Evolutionary conservation across 441 rosid species (phyloP).

Genomic region (Viola pubescens): DNA sequence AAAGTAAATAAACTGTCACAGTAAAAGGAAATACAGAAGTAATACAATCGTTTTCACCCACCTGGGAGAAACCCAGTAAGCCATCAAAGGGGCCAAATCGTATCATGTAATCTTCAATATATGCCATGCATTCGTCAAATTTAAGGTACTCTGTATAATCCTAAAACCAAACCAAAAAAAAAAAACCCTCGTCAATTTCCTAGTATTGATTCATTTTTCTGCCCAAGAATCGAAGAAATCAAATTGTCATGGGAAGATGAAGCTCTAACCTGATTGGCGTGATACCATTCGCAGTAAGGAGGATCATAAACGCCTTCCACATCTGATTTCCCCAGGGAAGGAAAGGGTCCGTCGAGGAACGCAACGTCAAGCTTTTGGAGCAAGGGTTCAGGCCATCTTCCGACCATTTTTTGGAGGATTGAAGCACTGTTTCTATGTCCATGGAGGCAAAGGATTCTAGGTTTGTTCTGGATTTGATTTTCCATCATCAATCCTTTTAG

Average conservation of each 20-base stretch:
- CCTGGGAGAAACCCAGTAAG: slow-evolving; percentile 74
- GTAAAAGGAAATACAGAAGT: neutral
- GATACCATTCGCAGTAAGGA: slow-evolving; percentile 24
- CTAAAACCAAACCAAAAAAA: slow-evolving; percentile 18
- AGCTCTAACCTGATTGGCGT: slow-evolving; percentile 7
- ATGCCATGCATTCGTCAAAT: slow-evolving; percentile 49
- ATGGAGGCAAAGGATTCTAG: slow-evolving; percentile 48
- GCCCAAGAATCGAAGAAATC: neutral
- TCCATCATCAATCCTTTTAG: slow-evolving; percentile 6
- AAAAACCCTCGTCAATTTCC: too few relatives aligned
- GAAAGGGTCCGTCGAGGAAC: slow-evolving; percentile 50
- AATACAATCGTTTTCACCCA: slow-evolving; percentile 7
- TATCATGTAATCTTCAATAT: slow-evolving; percentile 57
- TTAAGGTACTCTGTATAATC: slow-evolving; percentile 38
- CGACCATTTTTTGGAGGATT: slow-evolving; percentile 27
- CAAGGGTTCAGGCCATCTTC: slow-evolving; percentile 35
- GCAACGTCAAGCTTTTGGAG: slow-evolving; percentile 37
- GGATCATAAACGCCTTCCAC: slow-evolving; percentile 22
- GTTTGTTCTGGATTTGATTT: slow-evolving; percentile 21
- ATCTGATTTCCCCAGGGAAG: slow-evolving; percentile 20
- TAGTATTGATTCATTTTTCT: neutral
- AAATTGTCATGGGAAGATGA: neutral
- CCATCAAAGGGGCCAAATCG: slow-evolving; percentile 72
- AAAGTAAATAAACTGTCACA: neutral
- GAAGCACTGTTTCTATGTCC: slow-evolving; percentile 57